These are phyloP conservation scores for Paraurostyla sp. DNA, from an alignment of 73 alveolate species.

Conservation along the genomic window DNA sequence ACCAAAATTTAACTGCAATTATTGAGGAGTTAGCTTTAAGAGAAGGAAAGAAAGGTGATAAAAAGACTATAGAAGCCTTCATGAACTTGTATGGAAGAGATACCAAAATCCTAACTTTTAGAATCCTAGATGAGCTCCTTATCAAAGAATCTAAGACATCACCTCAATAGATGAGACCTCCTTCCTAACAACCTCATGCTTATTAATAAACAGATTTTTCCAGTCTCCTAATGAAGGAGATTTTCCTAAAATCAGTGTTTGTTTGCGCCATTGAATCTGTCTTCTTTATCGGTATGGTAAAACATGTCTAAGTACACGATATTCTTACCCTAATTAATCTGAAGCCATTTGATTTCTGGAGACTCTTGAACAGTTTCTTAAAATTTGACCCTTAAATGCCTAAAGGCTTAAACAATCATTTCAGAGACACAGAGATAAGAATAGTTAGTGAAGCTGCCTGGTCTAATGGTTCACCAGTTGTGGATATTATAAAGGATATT, in stretches of 20 bases:
- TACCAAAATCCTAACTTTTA: slow-evolving; percentile 59
- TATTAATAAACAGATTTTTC: too few relatives aligned
- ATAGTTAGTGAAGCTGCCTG: slow-evolving; percentile 80
- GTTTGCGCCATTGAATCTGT: slow-evolving; percentile 71
- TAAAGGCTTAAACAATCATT: slow-evolving; percentile 68
- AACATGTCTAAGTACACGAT: slow-evolving; percentile 13
- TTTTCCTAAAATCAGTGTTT: slow-evolving; percentile 58
- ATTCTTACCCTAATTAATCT: slow-evolving; percentile 57
- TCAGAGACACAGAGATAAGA: slow-evolving; percentile 78
- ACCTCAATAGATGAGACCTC: too few relatives aligned
- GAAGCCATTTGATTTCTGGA: slow-evolving; percentile 80
- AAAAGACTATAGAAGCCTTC: not conserved
- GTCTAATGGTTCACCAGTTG: slow-evolving; percentile 69
- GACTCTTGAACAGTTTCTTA: slow-evolving; percentile 70
- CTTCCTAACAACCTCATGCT: too few relatives aligned
- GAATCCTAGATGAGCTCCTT: slow-evolving; percentile 74
- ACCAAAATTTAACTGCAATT: not conserved
- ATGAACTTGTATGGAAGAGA: not conserved
- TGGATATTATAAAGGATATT: slow-evolving; percentile 55
- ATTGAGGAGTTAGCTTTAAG: slow-evolving; percentile 15
- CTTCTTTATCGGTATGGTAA: slow-evolving; percentile 32
- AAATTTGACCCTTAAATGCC: slow-evolving; percentile 82
- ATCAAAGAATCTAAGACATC: slow-evolving; percentile 38
- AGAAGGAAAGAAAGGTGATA: slow-evolving; percentile 27
- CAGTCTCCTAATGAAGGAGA: slow-evolving; percentile 19